Evolutionary conservation across 2,329 filamentous ascomycete genomes (phyloP), one percentile per base, ranked within the genome.

Genomic region (Hymenoscyphus fraxineus): DNA sequence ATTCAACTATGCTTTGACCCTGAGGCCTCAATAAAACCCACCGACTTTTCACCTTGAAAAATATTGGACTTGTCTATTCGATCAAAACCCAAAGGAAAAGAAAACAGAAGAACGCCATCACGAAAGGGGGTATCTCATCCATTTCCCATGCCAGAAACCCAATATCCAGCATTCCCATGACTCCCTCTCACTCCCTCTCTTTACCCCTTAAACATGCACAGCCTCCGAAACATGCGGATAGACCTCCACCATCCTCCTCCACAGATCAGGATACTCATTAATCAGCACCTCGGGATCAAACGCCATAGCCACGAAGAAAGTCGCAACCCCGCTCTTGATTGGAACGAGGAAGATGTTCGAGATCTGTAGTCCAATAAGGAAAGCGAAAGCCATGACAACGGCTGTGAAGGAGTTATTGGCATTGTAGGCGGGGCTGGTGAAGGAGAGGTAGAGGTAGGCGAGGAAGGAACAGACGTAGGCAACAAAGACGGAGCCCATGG

Each of bases 341-440:
- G 94, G 94, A 0, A 91, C 94, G 40, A 94, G 91, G 78, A 97
- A 96, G 68, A 96, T 86, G 76, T 96, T 90, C 75, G 89, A 90
- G 66, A 97, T 90, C 76, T 97, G 94, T 69, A 97, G 79, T 6
- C 94, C 94, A 68, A 97, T 93, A 61, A 97, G 79, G 79, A 97
- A 97, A 0, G 92, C 81, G 76, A 94, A 96, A 0, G 91, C 91
- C 74, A 96, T 85, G 19, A 96, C 83, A 9, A 96, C 87, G 0
- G 89, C 82, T 0, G 92, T 95, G 75, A 88, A 96, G 22, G 79
- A 81, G 64, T 88, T 86, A 12, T 82, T 77, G 19, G 72, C 69
- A 78, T 96, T 96, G 82, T 96, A 96, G 0, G 81, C 80, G 0
- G 92, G 92, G n/a, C 88, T 78, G 2, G 92, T 96, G 78, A 92